Conservation (phyloP, 768 basidiomycete species). For the Lentinus tigrinus region DNA sequence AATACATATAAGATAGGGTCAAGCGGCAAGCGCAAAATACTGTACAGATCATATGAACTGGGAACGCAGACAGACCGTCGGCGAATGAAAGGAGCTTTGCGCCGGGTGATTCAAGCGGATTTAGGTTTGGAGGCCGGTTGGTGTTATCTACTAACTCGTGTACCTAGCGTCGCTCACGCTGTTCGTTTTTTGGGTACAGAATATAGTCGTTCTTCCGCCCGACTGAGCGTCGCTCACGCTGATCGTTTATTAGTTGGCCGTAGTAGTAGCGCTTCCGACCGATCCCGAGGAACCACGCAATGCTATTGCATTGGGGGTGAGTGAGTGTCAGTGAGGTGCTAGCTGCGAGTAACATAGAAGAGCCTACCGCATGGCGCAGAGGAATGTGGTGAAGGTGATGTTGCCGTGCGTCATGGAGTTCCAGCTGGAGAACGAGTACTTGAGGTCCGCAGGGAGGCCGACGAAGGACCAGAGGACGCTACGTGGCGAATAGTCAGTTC, state of each 20-base stretch:
- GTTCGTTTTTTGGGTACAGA: background rate
- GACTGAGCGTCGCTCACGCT: background rate
- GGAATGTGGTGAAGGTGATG: constrained; percentile 58
- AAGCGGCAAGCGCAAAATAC: too few relatives aligned
- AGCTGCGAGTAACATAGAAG: background rate
- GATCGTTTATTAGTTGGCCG: constrained; percentile 3
- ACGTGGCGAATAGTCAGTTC: background rate
- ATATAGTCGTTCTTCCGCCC: background rate
- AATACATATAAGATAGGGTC: too few relatives aligned
- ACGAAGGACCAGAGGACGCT: constrained; percentile 60
- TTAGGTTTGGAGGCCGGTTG: background rate
- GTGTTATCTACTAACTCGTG: too few relatives aligned
- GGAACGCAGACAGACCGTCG: background rate
- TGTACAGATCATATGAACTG: too few relatives aligned
- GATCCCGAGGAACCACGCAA: constrained; percentile 40
- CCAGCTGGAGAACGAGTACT: constrained; percentile 53
- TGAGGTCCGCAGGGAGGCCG: constrained; percentile 56
- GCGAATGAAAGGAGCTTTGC: too few relatives aligned
- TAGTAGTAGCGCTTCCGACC: constrained; percentile 33
- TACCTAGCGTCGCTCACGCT: too few relatives aligned
- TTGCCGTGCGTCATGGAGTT: constrained; percentile 78
- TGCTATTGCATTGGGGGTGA: constrained; percentile 18
- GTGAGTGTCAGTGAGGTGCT: background rate
- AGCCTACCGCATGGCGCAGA: constrained; percentile 56
- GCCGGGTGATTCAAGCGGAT: background rate